Conservation (phyloP, 495 filamentous ascomycete genomes). For the Aspergillus saccharolyticus region DNA sequence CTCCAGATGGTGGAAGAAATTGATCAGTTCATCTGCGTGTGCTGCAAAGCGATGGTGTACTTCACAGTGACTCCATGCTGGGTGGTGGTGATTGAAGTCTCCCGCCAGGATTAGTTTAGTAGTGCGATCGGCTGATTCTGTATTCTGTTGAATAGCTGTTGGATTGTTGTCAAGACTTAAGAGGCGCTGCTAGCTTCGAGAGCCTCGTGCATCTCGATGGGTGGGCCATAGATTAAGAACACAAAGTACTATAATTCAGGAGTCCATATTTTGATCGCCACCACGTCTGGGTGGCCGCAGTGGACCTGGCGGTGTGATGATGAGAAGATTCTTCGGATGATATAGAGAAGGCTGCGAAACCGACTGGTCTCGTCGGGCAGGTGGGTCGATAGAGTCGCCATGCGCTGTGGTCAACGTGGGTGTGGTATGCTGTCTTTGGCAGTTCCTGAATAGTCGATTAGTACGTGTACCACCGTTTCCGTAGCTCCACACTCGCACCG, state of each 20-base stretch:
- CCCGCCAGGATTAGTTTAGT: constrained; percentile 19
- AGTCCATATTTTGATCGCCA: constrained; percentile 24
- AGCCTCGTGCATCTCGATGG: constrained; percentile 4
- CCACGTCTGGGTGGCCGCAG: constrained; percentile 24
- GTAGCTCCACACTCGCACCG: too few relatives aligned
- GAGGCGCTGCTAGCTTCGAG: constrained; percentile 4
- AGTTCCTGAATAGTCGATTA: constrained; percentile 31
- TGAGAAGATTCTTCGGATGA: constrained; percentile 22
- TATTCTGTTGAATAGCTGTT: constrained; percentile 14
- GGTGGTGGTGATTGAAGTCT: constrained; percentile 25
- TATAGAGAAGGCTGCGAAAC: constrained; percentile 24
- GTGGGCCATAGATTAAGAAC: constrained; percentile 21
- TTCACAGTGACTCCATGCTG: constrained; percentile 13
- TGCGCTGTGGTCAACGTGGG: constrained; percentile 26
- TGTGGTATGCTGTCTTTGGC: constrained; percentile 19
- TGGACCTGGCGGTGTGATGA: constrained; percentile 21
- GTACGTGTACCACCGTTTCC: too few relatives aligned
- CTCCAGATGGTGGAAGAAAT: constrained; percentile 9
- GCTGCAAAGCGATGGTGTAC: not conserved
- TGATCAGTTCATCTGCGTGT: constrained; percentile 15
- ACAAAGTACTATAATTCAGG: constrained; percentile 20
- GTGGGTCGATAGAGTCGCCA: constrained; percentile 26
- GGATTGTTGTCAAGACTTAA: constrained; percentile 13
- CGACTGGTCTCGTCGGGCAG: constrained; percentile 1
- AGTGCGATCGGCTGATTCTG: not conserved